A percentile compares a stretch with the other conserved stretches of the same genome.
These are phyloP conservation scores for Backusella circina DNA, from an alignment of 192 early-diverging fungal genomes.

Conservation along the genomic window DNA sequence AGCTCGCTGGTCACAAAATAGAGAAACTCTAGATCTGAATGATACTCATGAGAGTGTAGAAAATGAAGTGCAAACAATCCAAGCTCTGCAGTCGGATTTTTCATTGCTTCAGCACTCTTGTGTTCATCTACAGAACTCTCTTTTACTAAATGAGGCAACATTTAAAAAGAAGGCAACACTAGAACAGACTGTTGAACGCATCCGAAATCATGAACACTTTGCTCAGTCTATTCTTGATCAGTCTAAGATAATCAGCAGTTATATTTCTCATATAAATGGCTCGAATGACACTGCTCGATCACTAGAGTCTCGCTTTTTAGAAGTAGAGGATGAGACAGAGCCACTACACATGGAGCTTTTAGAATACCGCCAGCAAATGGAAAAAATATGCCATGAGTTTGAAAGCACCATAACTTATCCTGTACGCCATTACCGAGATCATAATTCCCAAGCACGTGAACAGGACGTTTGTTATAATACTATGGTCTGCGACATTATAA, in stretches of 20 bases:
- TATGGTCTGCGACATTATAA: neutral
- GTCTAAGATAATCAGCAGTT: neutral
- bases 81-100: neutral
- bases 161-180: neutral
- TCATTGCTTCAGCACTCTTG: neutral
- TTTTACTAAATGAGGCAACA: neutral
- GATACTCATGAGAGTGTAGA: neutral
- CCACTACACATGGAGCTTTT: neutral
- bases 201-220: neutral
- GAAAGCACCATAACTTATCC: neutral
- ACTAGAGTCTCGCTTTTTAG: neutral
- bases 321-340: neutral
- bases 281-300: neutral
- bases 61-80: neutral
- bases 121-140: neutral
- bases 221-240: neutral
- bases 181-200: neutral
- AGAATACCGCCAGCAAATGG: neutral
- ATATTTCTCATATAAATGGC: neutral
- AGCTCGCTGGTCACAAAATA: neutral
- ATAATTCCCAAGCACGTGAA: neutral
- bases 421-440: neutral
- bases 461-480: constrained; percentile 3
- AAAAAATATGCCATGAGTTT: neutral
- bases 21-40: neutral